These are phyloP conservation scores for Trichoderma asperellum DNA, from an alignment of 2,329 filamentous ascomycete species.

Conservation along the genomic window DNA sequence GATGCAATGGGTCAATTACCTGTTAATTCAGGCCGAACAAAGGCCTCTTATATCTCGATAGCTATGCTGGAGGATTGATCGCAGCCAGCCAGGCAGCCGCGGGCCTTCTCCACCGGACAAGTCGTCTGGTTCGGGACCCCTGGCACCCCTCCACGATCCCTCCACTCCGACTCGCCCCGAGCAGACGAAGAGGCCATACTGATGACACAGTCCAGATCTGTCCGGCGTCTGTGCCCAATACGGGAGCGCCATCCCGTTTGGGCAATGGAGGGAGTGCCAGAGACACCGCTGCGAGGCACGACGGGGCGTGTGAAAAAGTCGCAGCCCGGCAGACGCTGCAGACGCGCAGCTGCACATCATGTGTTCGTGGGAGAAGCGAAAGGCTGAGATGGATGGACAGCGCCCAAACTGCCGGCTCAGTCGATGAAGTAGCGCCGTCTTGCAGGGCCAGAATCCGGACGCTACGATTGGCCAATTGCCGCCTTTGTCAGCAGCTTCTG, in stretches of 20 bases:
- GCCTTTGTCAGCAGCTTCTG: neutral
- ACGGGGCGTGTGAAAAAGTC: neutral
- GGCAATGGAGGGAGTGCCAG: neutral
- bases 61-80: constrained; percentile 16
- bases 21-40: constrained; percentile 23
- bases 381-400: constrained; percentile 8
- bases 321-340: constrained; percentile 1
- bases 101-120: constrained; percentile 24
- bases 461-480: neutral
- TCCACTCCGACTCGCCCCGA: constrained; percentile 10
- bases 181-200: constrained; percentile 4
- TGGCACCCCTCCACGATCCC: constrained; percentile 7
- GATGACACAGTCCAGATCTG: constrained; percentile 3
- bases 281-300: neutral
- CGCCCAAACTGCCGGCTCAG: neutral
- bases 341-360: neutral
- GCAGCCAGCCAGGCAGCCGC: constrained; percentile 27
- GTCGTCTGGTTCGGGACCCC: neutral
- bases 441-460: neutral
- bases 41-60: constrained; percentile 26
- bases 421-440: neutral
- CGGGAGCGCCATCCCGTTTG: neutral
- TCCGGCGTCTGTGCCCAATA: constrained; percentile 1
- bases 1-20: constrained; percentile 1
- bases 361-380: constrained; percentile 5